Percentiles rank a stretch among this genome's conserved stretches.
These are phyloP conservation scores for Mrakia blollopis DNA, from an alignment of 768 basidiomycete genomes.

Conservation along the genomic window DNA sequence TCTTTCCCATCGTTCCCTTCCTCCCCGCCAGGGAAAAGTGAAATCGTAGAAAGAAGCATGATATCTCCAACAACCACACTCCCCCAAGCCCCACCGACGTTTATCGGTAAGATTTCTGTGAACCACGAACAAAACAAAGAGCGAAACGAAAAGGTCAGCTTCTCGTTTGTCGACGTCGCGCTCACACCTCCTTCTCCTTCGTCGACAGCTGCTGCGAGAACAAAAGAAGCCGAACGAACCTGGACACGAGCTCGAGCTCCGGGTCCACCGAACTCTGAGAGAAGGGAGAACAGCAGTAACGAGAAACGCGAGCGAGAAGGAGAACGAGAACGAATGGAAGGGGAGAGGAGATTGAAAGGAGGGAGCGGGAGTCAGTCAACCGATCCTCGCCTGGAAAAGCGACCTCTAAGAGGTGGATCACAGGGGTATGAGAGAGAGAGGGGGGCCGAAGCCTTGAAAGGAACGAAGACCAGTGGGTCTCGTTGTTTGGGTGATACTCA, in stretches of 20 bases:
- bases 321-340: slow-evolving; percentile 1
- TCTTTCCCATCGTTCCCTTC: not conserved
- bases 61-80: not conserved
- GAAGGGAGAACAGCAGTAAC: not conserved
- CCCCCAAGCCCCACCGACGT: slow-evolving; percentile 13
- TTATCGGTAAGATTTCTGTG: slow-evolving; percentile 19
- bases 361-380: slow-evolving; percentile 22
- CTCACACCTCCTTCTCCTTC: not conserved
- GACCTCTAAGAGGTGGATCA: slow-evolving; percentile 23
- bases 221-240: slow-evolving; percentile 53
- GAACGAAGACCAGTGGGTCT: not conserved
- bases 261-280: slow-evolving; percentile 72
- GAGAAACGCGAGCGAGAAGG: not conserved
- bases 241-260: slow-evolving; percentile 98
- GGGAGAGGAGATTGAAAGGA: not conserved
- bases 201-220: not conserved
- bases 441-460: not conserved
- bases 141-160: not conserved
- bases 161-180: not conserved
- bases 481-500: slow-evolving; percentile 23
- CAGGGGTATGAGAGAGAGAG: slow-evolving; percentile 8
- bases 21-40: not conserved
- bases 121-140: too few species aligned
- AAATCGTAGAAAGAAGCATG: slow-evolving; percentile 5
- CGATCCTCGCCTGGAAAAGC: slow-evolving; percentile 30